Percentiles rank a stretch among this genome's conserved stretches.
These are phyloP conservation scores for Microcyclospora tardicrescens DNA, from an alignment of 2,329 filamentous ascomycete species.

Conservation along the genomic window DNA sequence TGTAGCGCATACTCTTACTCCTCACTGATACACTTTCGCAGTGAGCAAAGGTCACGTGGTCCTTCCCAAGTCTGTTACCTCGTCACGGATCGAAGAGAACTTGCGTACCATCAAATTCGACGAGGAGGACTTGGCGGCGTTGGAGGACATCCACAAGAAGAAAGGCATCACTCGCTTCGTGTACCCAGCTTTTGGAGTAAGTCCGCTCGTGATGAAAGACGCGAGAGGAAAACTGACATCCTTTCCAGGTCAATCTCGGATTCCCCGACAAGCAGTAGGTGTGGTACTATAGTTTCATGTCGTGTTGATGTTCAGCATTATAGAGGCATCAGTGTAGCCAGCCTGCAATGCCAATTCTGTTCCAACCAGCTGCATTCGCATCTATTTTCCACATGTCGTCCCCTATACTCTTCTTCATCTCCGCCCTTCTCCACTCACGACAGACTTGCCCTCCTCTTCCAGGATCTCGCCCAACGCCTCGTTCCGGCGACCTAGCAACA, in stretches of 20 bases:
- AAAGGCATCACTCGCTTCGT: slow-evolving; percentile 36
- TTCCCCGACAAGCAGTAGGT: slow-evolving; percentile 35
- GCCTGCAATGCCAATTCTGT: no score
- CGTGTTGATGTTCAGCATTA: not conserved
- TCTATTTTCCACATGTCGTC: no score
- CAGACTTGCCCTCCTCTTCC: slow-evolving; percentile 37
- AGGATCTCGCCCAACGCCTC: slow-evolving; percentile 70
- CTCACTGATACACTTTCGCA: slow-evolving; percentile 20
- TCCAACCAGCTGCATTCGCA: no score
- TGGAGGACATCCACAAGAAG: slow-evolving; percentile 33
- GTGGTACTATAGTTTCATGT: not conserved
- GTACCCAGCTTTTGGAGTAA: slow-evolving; percentile 36
- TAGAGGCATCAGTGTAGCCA: no score
- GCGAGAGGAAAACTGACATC: slow-evolving; percentile 2
- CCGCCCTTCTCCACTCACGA: no score
- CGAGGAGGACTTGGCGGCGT: slow-evolving; percentile 45
- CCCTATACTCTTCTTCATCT: no score
- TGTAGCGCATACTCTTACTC: not conserved
- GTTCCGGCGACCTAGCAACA: slow-evolving; percentile 77
- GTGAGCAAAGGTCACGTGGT: slow-evolving; percentile 58
- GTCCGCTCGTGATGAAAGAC: slow-evolving; percentile 1
- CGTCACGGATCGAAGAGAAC: slow-evolving; percentile 57
- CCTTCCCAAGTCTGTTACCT: slow-evolving; percentile 59
- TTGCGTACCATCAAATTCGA: slow-evolving; percentile 53
- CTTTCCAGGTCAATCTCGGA: slow-evolving; percentile 28